phyloP scores from a whole-genome alignment of 23 red algal species.

The Chondrus crispus region DNA sequence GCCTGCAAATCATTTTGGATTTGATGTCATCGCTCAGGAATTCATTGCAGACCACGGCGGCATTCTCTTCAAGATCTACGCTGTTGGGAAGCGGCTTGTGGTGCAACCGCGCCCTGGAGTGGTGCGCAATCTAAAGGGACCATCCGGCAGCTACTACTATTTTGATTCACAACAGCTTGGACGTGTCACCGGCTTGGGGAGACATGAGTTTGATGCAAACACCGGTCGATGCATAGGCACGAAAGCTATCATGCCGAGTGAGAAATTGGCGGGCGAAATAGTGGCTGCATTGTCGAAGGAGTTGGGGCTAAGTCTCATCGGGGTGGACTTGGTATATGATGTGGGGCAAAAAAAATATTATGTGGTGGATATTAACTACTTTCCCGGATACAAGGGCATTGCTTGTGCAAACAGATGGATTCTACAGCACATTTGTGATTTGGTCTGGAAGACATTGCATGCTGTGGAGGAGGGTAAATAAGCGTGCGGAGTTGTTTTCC shows the following conservation, averaged over 20 bases:
- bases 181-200: not conserved
- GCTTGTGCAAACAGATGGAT: conserved; percentile 33
- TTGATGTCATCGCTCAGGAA: conserved; percentile 12
- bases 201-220: not conserved
- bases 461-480: too few relatives aligned
- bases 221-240: not conserved
- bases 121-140: not conserved
- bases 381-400: conserved; percentile 71
- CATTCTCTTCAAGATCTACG: conserved; percentile 67
- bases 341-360: not conserved
- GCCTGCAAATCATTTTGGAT: not conserved
- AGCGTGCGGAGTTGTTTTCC: too few relatives aligned
- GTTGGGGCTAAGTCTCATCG: conserved; percentile 51
- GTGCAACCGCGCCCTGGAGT: conserved; percentile 16
- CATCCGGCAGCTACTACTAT: not conserved
- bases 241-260: not conserved
- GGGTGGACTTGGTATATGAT: conserved; percentile 64
- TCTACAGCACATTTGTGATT: conserved; percentile 1
- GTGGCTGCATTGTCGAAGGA: not conserved
- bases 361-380: conserved; percentile 84
- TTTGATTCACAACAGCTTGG: conserved; percentile 6
- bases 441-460: not conserved
- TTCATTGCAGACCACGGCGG: conserved; percentile 40
- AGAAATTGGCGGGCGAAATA: not conserved
- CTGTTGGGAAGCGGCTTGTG: conserved; percentile 14